Evolutionary conservation across 1,139 yeast species (phyloP).

Genomic region (Pichiaceae sp.): DNA sequence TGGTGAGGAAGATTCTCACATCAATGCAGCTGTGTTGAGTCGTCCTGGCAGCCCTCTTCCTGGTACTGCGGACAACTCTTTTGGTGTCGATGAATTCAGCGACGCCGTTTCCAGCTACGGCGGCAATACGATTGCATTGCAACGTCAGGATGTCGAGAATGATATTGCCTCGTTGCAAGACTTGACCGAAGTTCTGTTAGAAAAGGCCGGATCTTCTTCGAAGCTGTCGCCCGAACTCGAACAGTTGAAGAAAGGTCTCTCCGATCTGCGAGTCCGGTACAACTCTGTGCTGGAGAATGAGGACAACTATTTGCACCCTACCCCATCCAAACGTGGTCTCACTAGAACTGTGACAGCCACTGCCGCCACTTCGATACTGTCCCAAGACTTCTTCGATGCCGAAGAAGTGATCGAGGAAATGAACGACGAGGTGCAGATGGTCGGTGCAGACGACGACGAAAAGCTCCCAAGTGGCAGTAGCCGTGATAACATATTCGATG

Average conservation of each 20-base stretch:
- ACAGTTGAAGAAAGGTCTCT: neutral
- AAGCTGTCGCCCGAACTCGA: neutral
- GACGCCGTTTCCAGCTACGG: neutral
- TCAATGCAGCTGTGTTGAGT: neutral
- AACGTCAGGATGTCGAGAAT: neutral
- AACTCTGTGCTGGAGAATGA: neutral
- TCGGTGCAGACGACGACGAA: conserved; percentile 10
- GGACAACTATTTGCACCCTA: neutral
- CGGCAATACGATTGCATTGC: neutral
- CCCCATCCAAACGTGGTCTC: conserved; percentile 10
- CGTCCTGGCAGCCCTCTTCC: neutral
- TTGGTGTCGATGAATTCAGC: neutral
- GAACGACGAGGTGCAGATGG: conserved; percentile 24
- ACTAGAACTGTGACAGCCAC: conserved; percentile 18
- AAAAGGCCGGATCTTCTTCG: neutral
- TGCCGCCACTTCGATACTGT: conserved; percentile 24
- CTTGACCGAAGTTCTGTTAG: neutral
- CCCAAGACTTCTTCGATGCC: conserved; percentile 64
- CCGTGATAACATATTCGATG: conserved; percentile 1
- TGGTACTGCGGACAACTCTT: neutral
- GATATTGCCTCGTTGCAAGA: neutral
- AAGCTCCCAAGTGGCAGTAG: neutral
- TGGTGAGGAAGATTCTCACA: neutral
- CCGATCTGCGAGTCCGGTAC: neutral
- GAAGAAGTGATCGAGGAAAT: conserved; percentile 41